Percentiles rank a stretch among this genome's conserved stretches.
These are phyloP conservation scores for Physcia stellaris DNA, from an alignment of 495 filamentous ascomycete genomes.

Conservation along the genomic window DNA sequence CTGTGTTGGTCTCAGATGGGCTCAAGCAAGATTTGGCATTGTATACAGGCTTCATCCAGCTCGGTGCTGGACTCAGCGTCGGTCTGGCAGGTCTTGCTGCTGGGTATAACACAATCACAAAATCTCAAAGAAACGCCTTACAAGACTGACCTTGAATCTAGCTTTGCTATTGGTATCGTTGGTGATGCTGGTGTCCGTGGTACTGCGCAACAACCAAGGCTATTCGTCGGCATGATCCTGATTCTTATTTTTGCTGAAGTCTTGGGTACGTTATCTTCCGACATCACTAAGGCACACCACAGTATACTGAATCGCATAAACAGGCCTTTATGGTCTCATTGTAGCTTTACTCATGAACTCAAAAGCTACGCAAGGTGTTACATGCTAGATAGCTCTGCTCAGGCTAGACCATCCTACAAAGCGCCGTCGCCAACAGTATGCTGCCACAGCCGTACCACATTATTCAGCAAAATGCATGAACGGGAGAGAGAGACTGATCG, in stretches of 20 bases:
- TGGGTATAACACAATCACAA: conserved; percentile 50
- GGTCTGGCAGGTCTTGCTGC: conserved; percentile 95
- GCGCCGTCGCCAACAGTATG: too few species aligned
- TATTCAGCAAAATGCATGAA: too few species aligned
- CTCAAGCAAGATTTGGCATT: conserved; percentile 71
- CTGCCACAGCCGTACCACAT: too few species aligned
- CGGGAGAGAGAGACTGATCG: too few species aligned
- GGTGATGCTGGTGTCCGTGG: conserved; percentile 98
- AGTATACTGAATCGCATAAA: conserved; percentile 18
- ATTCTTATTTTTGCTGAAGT: conserved; percentile 99
- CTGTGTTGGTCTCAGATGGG: conserved; percentile 89
- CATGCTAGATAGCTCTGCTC: too few species aligned
- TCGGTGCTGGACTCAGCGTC: conserved; percentile 92
- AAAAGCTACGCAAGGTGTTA: conserved; percentile 41
- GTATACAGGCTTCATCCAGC: conserved; percentile 92
- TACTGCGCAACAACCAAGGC: conserved; percentile 90
- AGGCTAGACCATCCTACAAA: too few species aligned
- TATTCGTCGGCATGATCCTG: conserved; percentile 99
- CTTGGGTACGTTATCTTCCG: conserved; percentile 47
- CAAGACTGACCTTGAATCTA: too few species aligned
- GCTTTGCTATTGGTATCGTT: conserved; percentile 97
- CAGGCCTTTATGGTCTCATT: conserved; percentile 96
- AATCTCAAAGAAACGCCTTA: too few species aligned
- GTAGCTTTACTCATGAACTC: conserved; percentile 99
- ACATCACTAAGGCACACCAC: not conserved